Percentiles rank a stretch among this genome's conserved stretches.
Conservation (phyloP, 2,329 filamentous ascomycete genomes). For the Trichoderma atrobrunneum region DNA sequence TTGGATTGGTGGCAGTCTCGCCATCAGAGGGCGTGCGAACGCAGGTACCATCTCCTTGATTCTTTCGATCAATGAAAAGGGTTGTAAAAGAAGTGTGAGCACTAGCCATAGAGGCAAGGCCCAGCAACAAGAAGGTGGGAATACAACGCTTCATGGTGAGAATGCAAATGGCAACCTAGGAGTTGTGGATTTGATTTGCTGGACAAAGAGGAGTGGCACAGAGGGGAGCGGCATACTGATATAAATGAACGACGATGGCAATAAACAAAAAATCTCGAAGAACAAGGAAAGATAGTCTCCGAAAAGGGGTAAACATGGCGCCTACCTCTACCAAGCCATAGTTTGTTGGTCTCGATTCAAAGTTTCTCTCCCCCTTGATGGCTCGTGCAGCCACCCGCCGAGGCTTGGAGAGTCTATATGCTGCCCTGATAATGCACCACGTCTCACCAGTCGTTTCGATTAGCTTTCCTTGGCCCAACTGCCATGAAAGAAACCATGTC, state of each 20-base stretch:
- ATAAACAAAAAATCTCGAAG: background rate
- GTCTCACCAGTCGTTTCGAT: background rate
- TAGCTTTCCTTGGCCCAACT: background rate
- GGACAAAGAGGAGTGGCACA: background rate
- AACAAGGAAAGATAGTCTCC: background rate
- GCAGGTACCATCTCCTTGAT: constrained; percentile 69
- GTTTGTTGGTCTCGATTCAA: background rate
- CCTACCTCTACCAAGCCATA: background rate
- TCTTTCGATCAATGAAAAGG: constrained; percentile 58
- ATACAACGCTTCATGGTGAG: constrained; percentile 35
- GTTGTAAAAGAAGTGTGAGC: constrained; percentile 65
- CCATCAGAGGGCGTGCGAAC: constrained; percentile 62
- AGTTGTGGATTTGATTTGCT: background rate
- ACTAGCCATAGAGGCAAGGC: constrained; percentile 37
- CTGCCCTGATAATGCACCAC: background rate
- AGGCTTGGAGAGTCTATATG: background rate
- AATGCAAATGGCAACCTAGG: background rate
- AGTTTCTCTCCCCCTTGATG: background rate
- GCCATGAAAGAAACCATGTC: background rate
- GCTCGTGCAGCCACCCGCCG: background rate
- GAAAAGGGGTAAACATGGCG: background rate
- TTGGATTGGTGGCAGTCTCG: constrained; percentile 53
- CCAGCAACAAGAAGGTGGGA: constrained; percentile 31
- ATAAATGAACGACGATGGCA: background rate
- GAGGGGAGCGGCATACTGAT: background rate